Percentiles rank a stretch among this genome's conserved stretches.
phyloP scores from a whole-genome alignment of 305 asterid genomes.

The Fraxinus xanthoxyloides region DNA sequence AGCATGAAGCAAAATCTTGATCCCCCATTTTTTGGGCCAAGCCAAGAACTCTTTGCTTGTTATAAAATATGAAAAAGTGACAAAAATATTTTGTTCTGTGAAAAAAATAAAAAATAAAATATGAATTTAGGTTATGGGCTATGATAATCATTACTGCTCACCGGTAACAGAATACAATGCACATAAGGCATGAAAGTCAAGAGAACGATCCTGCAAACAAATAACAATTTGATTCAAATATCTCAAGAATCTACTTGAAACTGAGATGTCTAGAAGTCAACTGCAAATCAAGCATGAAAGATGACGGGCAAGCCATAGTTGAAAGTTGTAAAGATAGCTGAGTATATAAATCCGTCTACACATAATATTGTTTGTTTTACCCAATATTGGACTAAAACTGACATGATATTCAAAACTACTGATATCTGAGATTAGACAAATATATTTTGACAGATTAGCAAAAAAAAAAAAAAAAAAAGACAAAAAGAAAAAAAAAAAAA shows the following conservation, averaged over 20 bases:
- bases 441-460: slow-evolving; percentile 15
- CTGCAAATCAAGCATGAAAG: slow-evolving; percentile 8
- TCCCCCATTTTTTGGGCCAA: not conserved
- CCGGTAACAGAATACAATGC: slow-evolving; percentile 87
- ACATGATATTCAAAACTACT: not conserved
- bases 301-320: not conserved
- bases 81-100: slow-evolving; percentile 1
- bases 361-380: not conserved
- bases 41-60: not conserved
- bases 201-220: slow-evolving; percentile 80
- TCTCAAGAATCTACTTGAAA: not conserved
- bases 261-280: not conserved
- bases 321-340: slow-evolving; percentile 3
- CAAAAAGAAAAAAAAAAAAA: no score
- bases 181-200: slow-evolving; percentile 67
- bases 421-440: slow-evolving; percentile 3
- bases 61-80: slow-evolving; percentile 1
- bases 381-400: not conserved
- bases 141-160: slow-evolving; percentile 27
- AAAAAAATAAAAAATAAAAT: not conserved
- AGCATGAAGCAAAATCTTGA: not conserved
- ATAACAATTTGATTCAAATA: slow-evolving; percentile 17
- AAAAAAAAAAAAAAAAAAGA: not conserved
- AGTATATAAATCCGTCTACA: not conserved
- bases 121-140: not conserved